Evolutionary conservation across 2,329 filamentous ascomycete genomes (phyloP).

Genomic region (Cladosporium sp.): DNA sequence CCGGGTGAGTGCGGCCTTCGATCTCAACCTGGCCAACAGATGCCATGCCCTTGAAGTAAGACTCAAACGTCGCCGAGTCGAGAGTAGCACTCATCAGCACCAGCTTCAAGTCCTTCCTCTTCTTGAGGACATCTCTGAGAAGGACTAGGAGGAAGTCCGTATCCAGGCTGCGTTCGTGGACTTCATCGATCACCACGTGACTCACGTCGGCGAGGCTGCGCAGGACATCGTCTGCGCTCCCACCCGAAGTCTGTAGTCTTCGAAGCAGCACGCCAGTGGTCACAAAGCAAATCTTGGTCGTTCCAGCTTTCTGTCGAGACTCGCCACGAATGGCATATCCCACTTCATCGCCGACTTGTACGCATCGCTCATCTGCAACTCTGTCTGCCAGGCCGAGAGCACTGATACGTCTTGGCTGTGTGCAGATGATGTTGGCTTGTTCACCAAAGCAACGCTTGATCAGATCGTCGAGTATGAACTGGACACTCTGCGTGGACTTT

Average conservation of each 20-base stretch:
- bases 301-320: conserved; percentile 65
- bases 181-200: conserved; percentile 93
- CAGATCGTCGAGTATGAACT: conserved; percentile 90
- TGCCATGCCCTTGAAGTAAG: conserved; percentile 63
- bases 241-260: conserved; percentile 85
- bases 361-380: conserved; percentile 87
- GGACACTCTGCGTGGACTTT: conserved; percentile 94
- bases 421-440: conserved; percentile 87
- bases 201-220: conserved; percentile 83
- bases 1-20: conserved; percentile 81
- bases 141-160: conserved; percentile 91
- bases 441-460: conserved; percentile 72
- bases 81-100: conserved; percentile 96
- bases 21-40: conserved; percentile 79
- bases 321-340: conserved; percentile 92
- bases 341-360: conserved; percentile 76
- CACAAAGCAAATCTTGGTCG: conserved; percentile 90
- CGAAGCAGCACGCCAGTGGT: conserved; percentile 91
- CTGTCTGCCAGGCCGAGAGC: conserved; percentile 90
- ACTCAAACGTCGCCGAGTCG: conserved; percentile 77
- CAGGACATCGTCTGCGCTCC: conserved; percentile 72
- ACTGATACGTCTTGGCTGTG: conserved; percentile 90
- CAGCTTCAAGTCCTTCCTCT: conserved; percentile 75
- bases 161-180: conserved; percentile 91
- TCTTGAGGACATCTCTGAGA: conserved; percentile 72